Evolutionary conservation across 2,329 filamentous ascomycete genomes (phyloP).

Genomic region (Cryphonectria parasitica): DNA sequence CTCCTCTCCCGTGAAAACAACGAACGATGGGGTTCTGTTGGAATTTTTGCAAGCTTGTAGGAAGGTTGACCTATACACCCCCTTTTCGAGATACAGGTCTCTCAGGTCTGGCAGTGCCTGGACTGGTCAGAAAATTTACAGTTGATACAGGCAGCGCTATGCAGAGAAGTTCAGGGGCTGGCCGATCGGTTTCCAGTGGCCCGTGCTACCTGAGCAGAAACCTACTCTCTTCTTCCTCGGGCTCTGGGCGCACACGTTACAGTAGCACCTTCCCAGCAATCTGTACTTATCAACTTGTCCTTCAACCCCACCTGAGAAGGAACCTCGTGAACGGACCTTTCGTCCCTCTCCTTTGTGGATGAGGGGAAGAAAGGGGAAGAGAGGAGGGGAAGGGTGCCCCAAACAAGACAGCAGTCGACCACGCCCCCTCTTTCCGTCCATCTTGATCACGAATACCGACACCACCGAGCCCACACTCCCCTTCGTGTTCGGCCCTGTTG

Average conservation of each 20-base stretch:
- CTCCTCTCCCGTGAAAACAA: background rate
- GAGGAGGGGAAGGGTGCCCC: background rate
- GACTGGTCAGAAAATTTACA: background rate
- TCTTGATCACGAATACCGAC: background rate
- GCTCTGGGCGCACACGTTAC: background rate
- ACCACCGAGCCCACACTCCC: background rate
- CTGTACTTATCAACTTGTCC: background rate
- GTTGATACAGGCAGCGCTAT: background rate
- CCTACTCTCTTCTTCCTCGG: background rate
- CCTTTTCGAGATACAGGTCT: background rate
- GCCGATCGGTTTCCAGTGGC: background rate
- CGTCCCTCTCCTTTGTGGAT: background rate
- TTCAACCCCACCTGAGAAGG: background rate
- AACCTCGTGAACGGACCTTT: background rate
- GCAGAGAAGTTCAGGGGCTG: background rate
- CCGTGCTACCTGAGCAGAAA: constrained; percentile 1
- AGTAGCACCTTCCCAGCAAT: background rate
- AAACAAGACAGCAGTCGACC: background rate
- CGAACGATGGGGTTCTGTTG: background rate
- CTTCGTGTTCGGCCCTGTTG: background rate
- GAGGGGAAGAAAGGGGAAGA: background rate
- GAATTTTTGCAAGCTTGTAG: background rate
- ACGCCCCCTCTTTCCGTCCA: background rate
- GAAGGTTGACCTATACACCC: background rate
- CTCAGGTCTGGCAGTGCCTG: background rate